phyloP scores from a whole-genome alignment of 805 yeast species.

The Candida wancherniae region DNA sequence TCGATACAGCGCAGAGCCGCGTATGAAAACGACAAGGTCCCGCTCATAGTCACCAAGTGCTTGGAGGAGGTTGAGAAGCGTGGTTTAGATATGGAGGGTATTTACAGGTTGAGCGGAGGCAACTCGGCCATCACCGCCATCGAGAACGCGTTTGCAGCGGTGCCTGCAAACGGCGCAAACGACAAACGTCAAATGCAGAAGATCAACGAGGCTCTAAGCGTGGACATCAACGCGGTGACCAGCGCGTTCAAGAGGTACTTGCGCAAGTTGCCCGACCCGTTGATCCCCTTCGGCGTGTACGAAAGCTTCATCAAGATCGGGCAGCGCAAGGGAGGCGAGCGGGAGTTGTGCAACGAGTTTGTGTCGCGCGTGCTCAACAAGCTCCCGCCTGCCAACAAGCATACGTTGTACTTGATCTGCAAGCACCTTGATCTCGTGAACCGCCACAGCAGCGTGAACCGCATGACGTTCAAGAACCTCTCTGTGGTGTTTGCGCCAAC shows the following conservation, averaged over 20 bases:
- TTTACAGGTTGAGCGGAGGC: slow-evolving; percentile 87
- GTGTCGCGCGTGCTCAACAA: slow-evolving; percentile 36
- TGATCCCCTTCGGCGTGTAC: slow-evolving; percentile 67
- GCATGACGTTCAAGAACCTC: slow-evolving; percentile 80
- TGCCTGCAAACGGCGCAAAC: slow-evolving; percentile 20
- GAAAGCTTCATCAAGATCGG: slow-evolving; percentile 56
- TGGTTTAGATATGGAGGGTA: slow-evolving; percentile 78
- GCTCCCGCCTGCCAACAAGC: slow-evolving; percentile 66
- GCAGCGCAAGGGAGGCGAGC: slow-evolving; percentile 14
- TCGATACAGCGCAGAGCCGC: slow-evolving; percentile 60
- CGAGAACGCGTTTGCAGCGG: slow-evolving; percentile 37
- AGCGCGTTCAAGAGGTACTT: slow-evolving; percentile 84
- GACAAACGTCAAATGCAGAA: slow-evolving; percentile 32
- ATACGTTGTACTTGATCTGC: slow-evolving; percentile 51
- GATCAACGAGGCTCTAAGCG: slow-evolving; percentile 37
- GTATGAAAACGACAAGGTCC: slow-evolving; percentile 59
- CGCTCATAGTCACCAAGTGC: slow-evolving; percentile 68
- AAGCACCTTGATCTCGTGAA: slow-evolving; percentile 64
- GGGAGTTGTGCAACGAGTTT: slow-evolving; percentile 39
- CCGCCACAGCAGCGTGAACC: slow-evolving; percentile 48
- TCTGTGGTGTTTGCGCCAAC: slow-evolving; percentile 96
- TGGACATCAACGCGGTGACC: slow-evolving; percentile 84
- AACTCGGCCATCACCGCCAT: slow-evolving; percentile 57
- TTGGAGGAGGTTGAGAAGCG: slow-evolving; percentile 70
- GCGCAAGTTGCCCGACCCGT: slow-evolving; percentile 78